phyloP scores from a whole-genome alignment of 164 flowering plant genomes.

The Protea cynaroides region DNA sequence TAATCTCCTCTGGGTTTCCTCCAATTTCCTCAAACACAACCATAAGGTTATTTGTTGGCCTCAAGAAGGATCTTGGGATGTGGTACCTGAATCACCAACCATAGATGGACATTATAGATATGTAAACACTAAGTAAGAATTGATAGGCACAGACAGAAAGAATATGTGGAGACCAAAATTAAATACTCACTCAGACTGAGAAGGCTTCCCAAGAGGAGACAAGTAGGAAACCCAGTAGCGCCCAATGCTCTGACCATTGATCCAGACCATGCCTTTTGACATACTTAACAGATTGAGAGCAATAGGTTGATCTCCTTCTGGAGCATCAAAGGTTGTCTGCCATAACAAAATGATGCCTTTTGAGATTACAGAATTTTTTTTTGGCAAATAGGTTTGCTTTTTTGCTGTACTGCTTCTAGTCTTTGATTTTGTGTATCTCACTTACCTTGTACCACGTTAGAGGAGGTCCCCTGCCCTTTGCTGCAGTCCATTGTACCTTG shows the following conservation, averaged over 20 bases:
- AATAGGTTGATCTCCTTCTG: conserved; percentile 60
- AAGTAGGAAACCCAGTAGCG: conserved; percentile 70
- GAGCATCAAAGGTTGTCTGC: conserved; percentile 71
- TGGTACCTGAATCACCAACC: conserved; percentile 49
- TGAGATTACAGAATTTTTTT: too few species aligned
- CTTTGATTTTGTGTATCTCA: background rate
- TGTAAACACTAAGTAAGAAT: too few species aligned
- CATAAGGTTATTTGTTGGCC: conserved; percentile 58
- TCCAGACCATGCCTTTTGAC: conserved; percentile 78
- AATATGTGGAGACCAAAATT: background rate
- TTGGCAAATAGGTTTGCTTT: too few species aligned
- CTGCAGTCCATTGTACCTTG: conserved; percentile 48
- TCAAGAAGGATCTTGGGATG: conserved; percentile 67
- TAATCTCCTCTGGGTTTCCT: conserved; percentile 38
- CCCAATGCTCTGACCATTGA: conserved; percentile 81
- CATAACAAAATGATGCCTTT: background rate
- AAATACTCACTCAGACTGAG: conserved; percentile 64
- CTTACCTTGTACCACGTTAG: conserved; percentile 88
- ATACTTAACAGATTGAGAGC: conserved; percentile 47
- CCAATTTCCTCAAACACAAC: conserved; percentile 73
- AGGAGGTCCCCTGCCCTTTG: conserved; percentile 22
- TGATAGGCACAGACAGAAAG: background rate
- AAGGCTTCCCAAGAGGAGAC: conserved; percentile 50
- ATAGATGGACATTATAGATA: background rate
- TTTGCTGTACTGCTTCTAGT: too few species aligned